Evolutionary conservation across 2,329 filamentous ascomycete species (phyloP).

Genomic region (Elsinoe australis): DNA sequence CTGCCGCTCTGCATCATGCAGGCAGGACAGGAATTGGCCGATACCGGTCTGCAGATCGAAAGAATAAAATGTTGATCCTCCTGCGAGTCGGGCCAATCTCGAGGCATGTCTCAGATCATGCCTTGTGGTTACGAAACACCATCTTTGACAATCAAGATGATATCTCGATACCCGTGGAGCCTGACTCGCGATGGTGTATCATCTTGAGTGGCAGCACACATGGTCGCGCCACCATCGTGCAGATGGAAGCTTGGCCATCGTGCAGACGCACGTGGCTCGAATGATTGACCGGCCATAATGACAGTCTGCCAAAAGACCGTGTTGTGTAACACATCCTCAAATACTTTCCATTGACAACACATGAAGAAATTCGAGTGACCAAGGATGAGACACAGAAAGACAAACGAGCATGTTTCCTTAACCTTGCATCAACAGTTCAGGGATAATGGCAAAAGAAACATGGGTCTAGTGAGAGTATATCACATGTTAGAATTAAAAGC

Average conservation of each 20-base stretch:
- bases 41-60: neutral
- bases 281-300: constrained; percentile 1
- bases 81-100: neutral
- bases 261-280: constrained; percentile 5
- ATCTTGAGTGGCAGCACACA: neutral
- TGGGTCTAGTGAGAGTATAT: too few species aligned
- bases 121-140: too few species aligned
- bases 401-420: too few species aligned
- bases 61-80: neutral
- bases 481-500: constrained; percentile 10
- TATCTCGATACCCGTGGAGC: too few species aligned
- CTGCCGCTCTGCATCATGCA: neutral
- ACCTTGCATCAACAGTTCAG: too few species aligned
- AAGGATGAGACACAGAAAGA: too few species aligned
- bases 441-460: too few species aligned
- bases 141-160: too few species aligned
- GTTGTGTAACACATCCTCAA: too few species aligned
- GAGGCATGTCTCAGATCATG: neutral
- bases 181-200: neutral
- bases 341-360: constrained; percentile 10
- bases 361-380: too few species aligned
- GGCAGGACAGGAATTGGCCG: too few species aligned
- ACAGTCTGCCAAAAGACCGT: neutral
- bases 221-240: neutral
- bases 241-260: constrained; percentile 6